Evolutionary conservation across 2,329 filamentous ascomycete genomes (phyloP).

Genomic region (Aureobasidium sp.): DNA sequence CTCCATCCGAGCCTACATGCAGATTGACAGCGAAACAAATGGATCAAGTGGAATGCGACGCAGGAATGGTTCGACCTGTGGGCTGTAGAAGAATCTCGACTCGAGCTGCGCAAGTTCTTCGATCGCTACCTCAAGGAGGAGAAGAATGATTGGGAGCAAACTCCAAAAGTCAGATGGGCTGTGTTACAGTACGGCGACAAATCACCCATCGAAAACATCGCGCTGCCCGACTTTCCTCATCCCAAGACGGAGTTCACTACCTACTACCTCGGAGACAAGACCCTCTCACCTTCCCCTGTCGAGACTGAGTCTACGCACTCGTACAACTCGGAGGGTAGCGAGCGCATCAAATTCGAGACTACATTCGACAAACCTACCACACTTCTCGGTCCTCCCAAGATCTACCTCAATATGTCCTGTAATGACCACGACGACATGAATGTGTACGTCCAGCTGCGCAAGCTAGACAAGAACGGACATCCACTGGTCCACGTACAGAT

Average conservation of each 20-base stretch:
- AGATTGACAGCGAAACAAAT: conserved; percentile 35
- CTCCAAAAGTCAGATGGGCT: conserved; percentile 38
- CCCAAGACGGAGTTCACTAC: conserved; percentile 5
- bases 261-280: conserved; percentile 13
- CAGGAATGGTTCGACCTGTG: conserved; percentile 43
- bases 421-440: conserved; percentile 35
- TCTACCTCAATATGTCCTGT: conserved; percentile 27
- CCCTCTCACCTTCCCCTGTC: conserved; percentile 1
- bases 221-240: conserved; percentile 27
- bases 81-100: conserved; percentile 24
- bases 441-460: conserved; percentile 39
- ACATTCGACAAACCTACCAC: conserved; percentile 32
- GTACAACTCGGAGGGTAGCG: conserved; percentile 29
- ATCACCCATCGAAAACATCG: conserved; percentile 24
- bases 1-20: conserved; percentile 29
- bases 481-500: conserved; percentile 37
- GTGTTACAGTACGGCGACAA: conserved; percentile 30
- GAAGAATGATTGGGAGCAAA: conserved; percentile 41
- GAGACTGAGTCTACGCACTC: conserved; percentile 14
- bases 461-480: conserved; percentile 37
- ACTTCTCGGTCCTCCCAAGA: conserved; percentile 40
- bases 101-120: conserved; percentile 38
- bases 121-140: conserved; percentile 38
- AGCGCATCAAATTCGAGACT: conserved; percentile 26
- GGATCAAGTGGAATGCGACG: conserved; percentile 34